phyloP scores from a whole-genome alignment of 176 grass and related monocot genomes.

The Raddia distichophylla region DNA sequence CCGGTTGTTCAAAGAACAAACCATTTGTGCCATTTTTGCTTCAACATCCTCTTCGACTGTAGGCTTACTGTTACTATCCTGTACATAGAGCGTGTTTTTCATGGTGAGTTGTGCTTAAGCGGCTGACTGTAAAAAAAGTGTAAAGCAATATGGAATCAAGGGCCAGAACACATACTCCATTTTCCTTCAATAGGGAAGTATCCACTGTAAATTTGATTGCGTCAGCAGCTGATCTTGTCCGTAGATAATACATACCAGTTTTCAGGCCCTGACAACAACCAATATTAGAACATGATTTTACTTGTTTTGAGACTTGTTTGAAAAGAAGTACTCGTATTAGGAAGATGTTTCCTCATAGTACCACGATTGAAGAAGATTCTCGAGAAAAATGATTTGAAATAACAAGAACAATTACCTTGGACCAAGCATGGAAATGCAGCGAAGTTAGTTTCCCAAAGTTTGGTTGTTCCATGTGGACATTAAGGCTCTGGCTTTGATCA shows the following conservation, averaged over 20 bases:
- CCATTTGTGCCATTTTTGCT: conserved; percentile 95
- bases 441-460: conserved; percentile 98
- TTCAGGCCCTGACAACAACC: conserved; percentile 71
- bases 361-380: conserved; percentile 2
- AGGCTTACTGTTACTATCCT: conserved; percentile 50
- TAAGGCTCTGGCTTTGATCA: conserved; percentile 98
- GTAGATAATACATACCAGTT: conserved; percentile 99
- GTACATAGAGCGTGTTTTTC: conserved; percentile 14
- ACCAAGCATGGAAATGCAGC: conserved; percentile 96
- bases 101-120: conserved; percentile 9
- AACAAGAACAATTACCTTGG: conserved; percentile 59
- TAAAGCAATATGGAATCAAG: not conserved
- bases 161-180: not conserved
- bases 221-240: conserved; percentile 88
- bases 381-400: not conserved
- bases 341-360: not conserved
- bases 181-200: conserved; percentile 65
- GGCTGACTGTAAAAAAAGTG: not conserved
- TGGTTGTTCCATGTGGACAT: conserved; percentile 97
- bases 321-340: not conserved
- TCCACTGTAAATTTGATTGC: conserved; percentile 99
- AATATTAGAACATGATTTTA: not conserved
- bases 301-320: not conserved
- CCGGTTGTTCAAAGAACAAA: conserved; percentile 88
- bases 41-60: conserved; percentile 62